These are phyloP conservation scores for Colletotrichum sp. DNA, from an alignment of 2,329 filamentous ascomycete species.

Conservation along the genomic window DNA sequence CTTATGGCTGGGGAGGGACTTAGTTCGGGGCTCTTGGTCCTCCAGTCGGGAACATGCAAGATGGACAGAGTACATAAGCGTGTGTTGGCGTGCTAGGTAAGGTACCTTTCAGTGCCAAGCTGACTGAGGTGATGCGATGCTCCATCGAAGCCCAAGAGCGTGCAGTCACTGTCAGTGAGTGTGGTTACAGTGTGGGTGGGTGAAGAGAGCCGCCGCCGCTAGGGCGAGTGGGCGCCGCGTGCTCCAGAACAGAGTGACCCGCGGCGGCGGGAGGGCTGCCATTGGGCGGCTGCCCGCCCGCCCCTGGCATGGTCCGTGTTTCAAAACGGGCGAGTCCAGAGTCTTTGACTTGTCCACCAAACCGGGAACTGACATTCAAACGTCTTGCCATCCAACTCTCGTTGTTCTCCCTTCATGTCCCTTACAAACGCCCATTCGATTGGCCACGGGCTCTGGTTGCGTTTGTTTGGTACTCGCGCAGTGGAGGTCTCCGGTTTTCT, in stretches of 20 bases:
- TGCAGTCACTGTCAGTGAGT: not conserved
- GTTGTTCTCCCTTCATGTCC: not conserved
- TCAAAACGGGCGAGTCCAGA: slow-evolving; percentile 10
- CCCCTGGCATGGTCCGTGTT: slow-evolving; percentile 18
- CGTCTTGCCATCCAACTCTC: not conserved
- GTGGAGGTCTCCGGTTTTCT: not conserved
- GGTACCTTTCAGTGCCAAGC: not conserved
- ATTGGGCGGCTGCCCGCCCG: slow-evolving; percentile 10
- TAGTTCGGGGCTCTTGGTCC: not conserved
- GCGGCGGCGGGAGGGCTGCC: slow-evolving; percentile 1
- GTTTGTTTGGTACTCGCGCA: not conserved
- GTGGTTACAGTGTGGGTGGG: not conserved
- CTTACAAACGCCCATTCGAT: not conserved
- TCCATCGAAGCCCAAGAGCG: not conserved
- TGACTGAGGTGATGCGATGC: not conserved
- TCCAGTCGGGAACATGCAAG: not conserved
- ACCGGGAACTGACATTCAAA: not conserved
- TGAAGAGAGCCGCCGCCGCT: slow-evolving; percentile 5
- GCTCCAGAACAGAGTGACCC: slow-evolving; percentile 13
- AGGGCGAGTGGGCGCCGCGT: slow-evolving; percentile 13
- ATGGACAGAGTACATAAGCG: not conserved
- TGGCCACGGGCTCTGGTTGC: not conserved
- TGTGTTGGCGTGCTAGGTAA: not conserved
- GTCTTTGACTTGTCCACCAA: slow-evolving; percentile 13
- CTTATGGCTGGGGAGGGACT: not conserved